Evolutionary conservation across 306 rosid genomes (phyloP).

Genomic region (Inga laurina): DNA sequence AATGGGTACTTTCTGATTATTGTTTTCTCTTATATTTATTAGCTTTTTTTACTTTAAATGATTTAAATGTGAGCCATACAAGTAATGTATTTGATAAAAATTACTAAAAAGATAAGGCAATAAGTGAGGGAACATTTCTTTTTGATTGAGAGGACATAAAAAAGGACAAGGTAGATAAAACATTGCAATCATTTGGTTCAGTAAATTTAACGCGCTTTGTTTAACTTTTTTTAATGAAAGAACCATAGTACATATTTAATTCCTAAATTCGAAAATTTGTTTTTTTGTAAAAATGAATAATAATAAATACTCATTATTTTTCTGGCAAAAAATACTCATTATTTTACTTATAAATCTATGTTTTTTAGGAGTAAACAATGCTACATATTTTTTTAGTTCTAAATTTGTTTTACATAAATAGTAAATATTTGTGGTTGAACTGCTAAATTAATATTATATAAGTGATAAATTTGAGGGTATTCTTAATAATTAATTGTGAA

Average conservation of each 20-base stretch:
- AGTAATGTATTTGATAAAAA: neutral
- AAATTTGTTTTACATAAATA: no score
- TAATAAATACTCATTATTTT: neutral
- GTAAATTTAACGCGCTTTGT: constrained; percentile 41
- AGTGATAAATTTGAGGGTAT: neutral
- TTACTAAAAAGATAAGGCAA: neutral
- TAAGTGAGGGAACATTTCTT: constrained; percentile 4
- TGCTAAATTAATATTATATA: no score
- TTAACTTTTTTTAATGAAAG: neutral
- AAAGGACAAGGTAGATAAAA: constrained; percentile 39
- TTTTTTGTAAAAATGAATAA: neutral
- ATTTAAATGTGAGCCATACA: neutral
- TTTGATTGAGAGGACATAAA: constrained; percentile 16
- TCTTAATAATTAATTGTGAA: neutral
- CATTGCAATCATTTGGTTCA: constrained; percentile 49
- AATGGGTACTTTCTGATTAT: neutral
- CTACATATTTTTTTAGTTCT: no score
- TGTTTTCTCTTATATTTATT: neutral
- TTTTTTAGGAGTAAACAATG: no score
- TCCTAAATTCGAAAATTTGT: neutral
- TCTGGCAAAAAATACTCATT: neutral
- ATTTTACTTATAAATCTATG: neutral
- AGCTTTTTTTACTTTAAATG: neutral
- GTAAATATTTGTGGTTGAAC: no score
- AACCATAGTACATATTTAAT: neutral